Percentiles rank a stretch among this genome's conserved stretches.
Conservation (phyloP, 2,329 filamentous ascomycete species). For the Microcyclosporella mali region DNA sequence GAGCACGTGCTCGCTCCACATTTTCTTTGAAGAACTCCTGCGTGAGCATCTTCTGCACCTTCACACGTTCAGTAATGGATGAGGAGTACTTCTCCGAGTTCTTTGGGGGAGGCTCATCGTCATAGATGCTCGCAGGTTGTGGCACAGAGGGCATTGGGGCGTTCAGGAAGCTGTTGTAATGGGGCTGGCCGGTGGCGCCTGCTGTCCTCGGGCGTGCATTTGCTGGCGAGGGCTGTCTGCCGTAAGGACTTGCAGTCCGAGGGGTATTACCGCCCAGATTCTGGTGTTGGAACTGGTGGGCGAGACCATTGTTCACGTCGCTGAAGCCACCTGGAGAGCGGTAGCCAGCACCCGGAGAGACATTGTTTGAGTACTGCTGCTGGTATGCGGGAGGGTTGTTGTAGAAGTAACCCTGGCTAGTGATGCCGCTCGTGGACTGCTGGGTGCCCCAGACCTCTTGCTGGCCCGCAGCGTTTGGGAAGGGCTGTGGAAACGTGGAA, state of each 20-base stretch:
- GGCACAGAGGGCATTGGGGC: slow-evolving; percentile 53
- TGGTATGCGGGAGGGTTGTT: slow-evolving; percentile 42
- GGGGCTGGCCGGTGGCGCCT: slow-evolving; percentile 55
- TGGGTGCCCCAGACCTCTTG: slow-evolving; percentile 55
- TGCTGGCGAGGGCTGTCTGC: slow-evolving; percentile 59
- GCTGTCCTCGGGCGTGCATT: slow-evolving; percentile 77
- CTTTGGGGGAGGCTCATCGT: slow-evolving; percentile 67
- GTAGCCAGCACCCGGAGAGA: slow-evolving; percentile 48
- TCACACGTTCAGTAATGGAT: slow-evolving; percentile 68
- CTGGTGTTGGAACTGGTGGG: slow-evolving; percentile 95
- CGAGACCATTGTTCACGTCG: slow-evolving; percentile 83
- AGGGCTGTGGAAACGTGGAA: slow-evolving; percentile 91
- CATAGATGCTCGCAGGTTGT: slow-evolving; percentile 36
- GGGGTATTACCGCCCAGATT: slow-evolving; percentile 67
- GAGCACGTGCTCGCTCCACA: slow-evolving; percentile 88
- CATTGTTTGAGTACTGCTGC: slow-evolving; percentile 39
- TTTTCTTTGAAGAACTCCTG: slow-evolving; percentile 95
- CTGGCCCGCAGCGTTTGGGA: slow-evolving; percentile 54
- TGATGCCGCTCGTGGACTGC: slow-evolving; percentile 36
- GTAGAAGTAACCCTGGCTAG: slow-evolving; percentile 46
- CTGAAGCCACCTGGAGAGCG: slow-evolving; percentile 57
- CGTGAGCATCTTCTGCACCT: slow-evolving; percentile 59
- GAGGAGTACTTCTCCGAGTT: slow-evolving; percentile 84
- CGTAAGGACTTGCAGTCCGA: slow-evolving; percentile 62
- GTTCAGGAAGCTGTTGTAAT: slow-evolving; percentile 61